phyloP scores from a whole-genome alignment of 495 filamentous ascomycete genomes.

The Penicillium nucicola region DNA sequence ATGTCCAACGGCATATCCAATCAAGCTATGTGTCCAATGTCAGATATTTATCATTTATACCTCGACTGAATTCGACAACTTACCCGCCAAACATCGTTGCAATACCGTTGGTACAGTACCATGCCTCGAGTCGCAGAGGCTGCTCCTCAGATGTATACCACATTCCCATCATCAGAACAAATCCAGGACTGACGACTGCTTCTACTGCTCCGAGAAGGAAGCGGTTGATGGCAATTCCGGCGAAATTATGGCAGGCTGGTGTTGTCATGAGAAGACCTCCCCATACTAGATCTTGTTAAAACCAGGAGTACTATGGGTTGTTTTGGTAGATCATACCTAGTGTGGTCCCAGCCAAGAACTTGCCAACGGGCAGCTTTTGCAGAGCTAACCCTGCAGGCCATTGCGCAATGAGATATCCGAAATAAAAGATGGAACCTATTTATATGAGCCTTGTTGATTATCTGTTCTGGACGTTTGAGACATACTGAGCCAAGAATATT shows the following conservation, averaged over 20 bases:
- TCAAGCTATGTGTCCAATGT: constrained; percentile 26
- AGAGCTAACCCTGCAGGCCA: constrained; percentile 50
- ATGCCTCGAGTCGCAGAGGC: constrained; percentile 50
- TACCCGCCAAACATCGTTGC: constrained; percentile 54
- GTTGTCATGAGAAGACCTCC: constrained; percentile 40
- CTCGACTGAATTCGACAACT: neutral
- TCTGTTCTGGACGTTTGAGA: neutral
- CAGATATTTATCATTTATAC: neutral
- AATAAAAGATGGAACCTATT: constrained; percentile 52
- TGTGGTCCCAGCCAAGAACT: constrained; percentile 42
- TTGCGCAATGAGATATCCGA: constrained; percentile 51
- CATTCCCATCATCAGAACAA: constrained; percentile 55
- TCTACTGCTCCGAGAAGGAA: constrained; percentile 55
- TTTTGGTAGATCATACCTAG: constrained; percentile 21
- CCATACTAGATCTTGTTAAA: constrained; percentile 27
- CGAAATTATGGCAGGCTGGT: constrained; percentile 38
- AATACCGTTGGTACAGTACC: constrained; percentile 56
- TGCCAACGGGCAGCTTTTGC: constrained; percentile 52
- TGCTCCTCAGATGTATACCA: constrained; percentile 56
- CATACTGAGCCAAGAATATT: constrained; percentile 55
- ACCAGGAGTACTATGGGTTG: too few relatives aligned
- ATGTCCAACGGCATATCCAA: constrained; percentile 54
- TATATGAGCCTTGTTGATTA: neutral
- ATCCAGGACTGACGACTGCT: constrained; percentile 54
- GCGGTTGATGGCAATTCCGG: constrained; percentile 40